Conservation (phyloP, 73 alveolate species). For the Tetrahymena elliotti region DNA sequence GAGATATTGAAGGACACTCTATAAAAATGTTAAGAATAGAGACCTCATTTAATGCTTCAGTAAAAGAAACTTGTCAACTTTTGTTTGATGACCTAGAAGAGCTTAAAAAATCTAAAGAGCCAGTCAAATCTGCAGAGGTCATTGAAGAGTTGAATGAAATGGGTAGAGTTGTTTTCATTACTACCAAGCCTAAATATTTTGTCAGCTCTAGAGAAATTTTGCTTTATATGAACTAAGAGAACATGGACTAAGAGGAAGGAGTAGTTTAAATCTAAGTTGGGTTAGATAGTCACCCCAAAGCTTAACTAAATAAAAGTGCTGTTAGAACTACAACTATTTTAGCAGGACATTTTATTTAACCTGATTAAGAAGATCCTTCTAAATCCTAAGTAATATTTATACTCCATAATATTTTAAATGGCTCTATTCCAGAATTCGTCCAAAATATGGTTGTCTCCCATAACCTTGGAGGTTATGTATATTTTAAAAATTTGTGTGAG, state of each 20-base stretch:
- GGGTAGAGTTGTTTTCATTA: not conserved
- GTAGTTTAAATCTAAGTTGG: not conserved
- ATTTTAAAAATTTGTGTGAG: not conserved
- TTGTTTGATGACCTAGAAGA: not conserved
- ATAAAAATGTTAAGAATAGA: not conserved
- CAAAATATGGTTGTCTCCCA: not conserved
- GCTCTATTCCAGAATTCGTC: not conserved
- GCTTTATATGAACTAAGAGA: not conserved
- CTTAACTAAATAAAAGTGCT: not conserved
- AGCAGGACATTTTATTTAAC: not conserved
- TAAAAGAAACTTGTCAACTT: not conserved
- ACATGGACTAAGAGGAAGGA: not conserved
- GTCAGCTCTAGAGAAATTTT: not conserved
- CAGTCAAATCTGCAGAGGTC: not conserved
- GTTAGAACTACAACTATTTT: not conserved
- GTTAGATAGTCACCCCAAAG: not conserved
- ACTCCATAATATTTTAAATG: not conserved
- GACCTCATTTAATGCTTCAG: not conserved
- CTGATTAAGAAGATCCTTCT: not conserved
- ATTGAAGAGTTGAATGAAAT: not conserved
- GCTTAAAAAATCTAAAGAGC: not conserved
- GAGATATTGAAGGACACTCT: not conserved
- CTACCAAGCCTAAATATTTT: not conserved
- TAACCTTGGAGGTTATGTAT: not conserved
- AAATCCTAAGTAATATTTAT: not conserved